phyloP scores from a whole-genome alignment of 768 basidiomycete genomes.

The Xerocomellus amylosporus region DNA sequence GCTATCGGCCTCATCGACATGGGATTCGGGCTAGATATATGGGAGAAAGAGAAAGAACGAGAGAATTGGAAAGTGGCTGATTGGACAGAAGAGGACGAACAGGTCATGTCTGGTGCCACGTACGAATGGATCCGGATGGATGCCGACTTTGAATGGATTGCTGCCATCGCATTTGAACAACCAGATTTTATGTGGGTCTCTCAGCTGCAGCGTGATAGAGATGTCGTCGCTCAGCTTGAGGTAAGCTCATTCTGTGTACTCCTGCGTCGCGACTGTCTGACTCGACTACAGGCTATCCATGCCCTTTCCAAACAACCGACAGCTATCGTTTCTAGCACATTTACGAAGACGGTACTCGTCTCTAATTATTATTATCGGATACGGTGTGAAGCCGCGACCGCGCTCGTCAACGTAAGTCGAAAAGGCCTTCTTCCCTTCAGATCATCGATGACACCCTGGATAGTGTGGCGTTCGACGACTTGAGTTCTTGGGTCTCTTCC shows the following conservation, averaged over 20 bases:
- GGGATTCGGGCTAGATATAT: constrained; percentile 89
- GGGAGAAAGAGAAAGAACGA: constrained; percentile 93
- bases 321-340: constrained; percentile 82
- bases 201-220: constrained; percentile 91
- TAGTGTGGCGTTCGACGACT: constrained; percentile 83
- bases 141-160: constrained; percentile 99
- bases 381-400: constrained; percentile 89
- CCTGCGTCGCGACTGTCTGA: constrained; percentile 3
- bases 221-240: constrained; percentile 97
- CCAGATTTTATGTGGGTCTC: constrained; percentile 99
- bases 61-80: constrained; percentile 96
- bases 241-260: constrained; percentile 42
- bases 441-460: constrained; percentile 8
- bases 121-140: constrained; percentile 99
- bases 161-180: constrained; percentile 88
- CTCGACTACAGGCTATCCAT: constrained; percentile 74
- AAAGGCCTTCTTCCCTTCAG: background rate
- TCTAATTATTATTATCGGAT: constrained; percentile 96
- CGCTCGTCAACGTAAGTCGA: constrained; percentile 70
- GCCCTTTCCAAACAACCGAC: constrained; percentile 81
- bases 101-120: constrained; percentile 89
- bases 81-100: constrained; percentile 97
- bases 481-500: constrained; percentile 90
- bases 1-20: constrained; percentile 93
- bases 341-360: constrained; percentile 92